Base-by-base conservation (phyloP, 805 yeast species). In the Spathaspora gorwiae region DNA sequence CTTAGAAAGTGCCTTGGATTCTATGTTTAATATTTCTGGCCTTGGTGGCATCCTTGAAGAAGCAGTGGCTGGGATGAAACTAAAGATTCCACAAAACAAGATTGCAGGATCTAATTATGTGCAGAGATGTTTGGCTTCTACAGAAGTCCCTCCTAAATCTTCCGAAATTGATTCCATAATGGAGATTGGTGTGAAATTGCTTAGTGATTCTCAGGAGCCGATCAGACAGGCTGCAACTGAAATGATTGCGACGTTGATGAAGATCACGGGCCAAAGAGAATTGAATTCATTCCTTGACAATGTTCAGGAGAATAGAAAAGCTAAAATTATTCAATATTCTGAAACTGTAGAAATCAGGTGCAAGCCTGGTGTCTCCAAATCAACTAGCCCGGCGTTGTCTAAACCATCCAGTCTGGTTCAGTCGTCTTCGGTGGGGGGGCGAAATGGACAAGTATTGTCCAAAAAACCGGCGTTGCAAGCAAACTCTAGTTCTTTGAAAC, bases 41-140 rank as follows among this genome's bases (percentile, higher is more conserved):
- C 67, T 79, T 19, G 56, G 71, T 34, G 85, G 79, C 33, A 65
- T 87, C 19, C 61, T 86, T 35, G 87, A 83, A 15, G 83, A 80
- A 3, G 68, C 82, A 0, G 50, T 86, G 8, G 73, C 67, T 24
- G 80, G 78, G 33, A 75, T 86, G 78, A 72, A 70, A 35, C 88
- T 87, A 63, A 89, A 87, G 63, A 86, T 87, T 1, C 97, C 98
- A 0, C 94, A 82, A 56, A 79, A 88, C 27, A 83, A 83, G 56
- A 76, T 84, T 41, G 89, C 89, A 44, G 65, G 85, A n/a, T 73
- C 85, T 7, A 78, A 75, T 51, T 86, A 75, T 54, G 67, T 90
- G 30, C 77, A 76, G 35, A 74, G 87, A 52, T 79, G 90, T 55
- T 68, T 92, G 52, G 71, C 75, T 19, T 65, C 68, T 15, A 73